Conservation (phyloP, 2,329 filamentous ascomycete species). For the Cladosporium sp. region DNA sequence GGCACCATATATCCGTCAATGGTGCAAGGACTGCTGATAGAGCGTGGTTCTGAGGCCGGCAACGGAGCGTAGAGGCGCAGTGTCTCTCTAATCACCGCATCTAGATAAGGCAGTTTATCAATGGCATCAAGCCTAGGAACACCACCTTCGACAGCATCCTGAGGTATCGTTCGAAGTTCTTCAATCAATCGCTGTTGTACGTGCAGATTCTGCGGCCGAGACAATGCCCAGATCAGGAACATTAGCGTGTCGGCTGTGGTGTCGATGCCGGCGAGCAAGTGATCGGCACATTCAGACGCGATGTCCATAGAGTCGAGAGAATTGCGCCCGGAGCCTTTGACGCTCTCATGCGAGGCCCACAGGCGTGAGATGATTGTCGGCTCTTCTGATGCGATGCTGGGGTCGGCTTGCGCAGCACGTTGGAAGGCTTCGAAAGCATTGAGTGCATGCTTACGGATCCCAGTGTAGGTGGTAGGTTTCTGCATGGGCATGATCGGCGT, state of each 20-base stretch:
- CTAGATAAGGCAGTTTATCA: slow-evolving; percentile 39
- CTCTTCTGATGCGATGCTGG: slow-evolving; percentile 14
- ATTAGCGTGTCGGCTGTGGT: slow-evolving; percentile 52
- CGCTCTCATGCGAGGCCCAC: slow-evolving; percentile 24
- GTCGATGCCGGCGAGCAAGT: slow-evolving; percentile 51
- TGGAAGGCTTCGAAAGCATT: slow-evolving; percentile 31
- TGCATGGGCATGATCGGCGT: slow-evolving; percentile 45
- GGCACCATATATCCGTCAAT: slow-evolving; percentile 37
- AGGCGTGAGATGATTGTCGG: slow-evolving; percentile 38
- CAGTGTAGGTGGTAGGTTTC: slow-evolving; percentile 49
- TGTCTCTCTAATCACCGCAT: slow-evolving; percentile 48
- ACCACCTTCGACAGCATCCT: slow-evolving; percentile 24
- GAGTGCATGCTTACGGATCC: slow-evolving; percentile 44
- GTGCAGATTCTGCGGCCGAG: slow-evolving; percentile 37
- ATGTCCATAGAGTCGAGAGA: slow-evolving; percentile 43
- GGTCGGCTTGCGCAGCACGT: slow-evolving; percentile 19
- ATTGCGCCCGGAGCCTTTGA: not conserved
- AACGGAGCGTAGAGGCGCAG: slow-evolving; percentile 51
- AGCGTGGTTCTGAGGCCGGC: slow-evolving; percentile 46
- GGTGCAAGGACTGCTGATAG: slow-evolving; percentile 37
- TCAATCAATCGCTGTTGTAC: slow-evolving; percentile 44
- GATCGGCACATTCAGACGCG: slow-evolving; percentile 52
- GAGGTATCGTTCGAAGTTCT: slow-evolving; percentile 35
- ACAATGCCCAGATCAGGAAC: slow-evolving; percentile 50
- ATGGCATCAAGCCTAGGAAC: slow-evolving; percentile 35